Conservation (phyloP, 2,329 filamentous ascomycete species). For the Phialophora macrospora region DNA sequence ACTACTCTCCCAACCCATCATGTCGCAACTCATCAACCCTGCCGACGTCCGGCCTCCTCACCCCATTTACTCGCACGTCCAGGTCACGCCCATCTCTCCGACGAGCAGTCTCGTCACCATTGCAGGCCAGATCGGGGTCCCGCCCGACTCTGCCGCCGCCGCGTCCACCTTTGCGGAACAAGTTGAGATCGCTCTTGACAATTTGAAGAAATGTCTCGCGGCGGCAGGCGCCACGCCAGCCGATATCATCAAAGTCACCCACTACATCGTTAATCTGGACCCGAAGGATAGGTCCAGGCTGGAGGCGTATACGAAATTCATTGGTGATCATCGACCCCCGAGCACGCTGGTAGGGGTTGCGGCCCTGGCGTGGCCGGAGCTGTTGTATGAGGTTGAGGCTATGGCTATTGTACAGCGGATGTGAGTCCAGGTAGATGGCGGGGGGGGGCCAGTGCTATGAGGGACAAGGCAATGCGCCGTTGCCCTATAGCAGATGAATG, state of each 20-base stretch:
- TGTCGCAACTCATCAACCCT: slow-evolving; percentile 30
- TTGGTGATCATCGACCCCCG: slow-evolving; percentile 28
- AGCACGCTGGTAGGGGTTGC: slow-evolving; percentile 31
- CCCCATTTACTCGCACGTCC: slow-evolving; percentile 31
- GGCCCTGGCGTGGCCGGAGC: slow-evolving; percentile 24
- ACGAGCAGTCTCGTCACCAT: slow-evolving; percentile 27
- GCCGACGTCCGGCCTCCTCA: slow-evolving; percentile 21
- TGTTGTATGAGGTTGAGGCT: slow-evolving; percentile 33
- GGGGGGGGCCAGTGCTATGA: background rate
- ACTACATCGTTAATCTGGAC: slow-evolving; percentile 33
- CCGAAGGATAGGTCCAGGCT: slow-evolving; percentile 24
- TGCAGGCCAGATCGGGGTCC: slow-evolving; percentile 31
- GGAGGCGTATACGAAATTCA: slow-evolving; percentile 23
- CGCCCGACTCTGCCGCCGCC: slow-evolving; percentile 5
- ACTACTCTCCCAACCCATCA: background rate
- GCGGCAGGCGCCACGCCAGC: slow-evolving; percentile 27
- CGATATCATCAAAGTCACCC: slow-evolving; percentile 31
- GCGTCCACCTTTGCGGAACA: slow-evolving; percentile 26
- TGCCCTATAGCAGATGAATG: background rate
- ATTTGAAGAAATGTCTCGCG: slow-evolving; percentile 31
- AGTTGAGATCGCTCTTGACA: slow-evolving; percentile 29
- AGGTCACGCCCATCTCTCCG: slow-evolving; percentile 21
- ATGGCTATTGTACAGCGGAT: slow-evolving; percentile 28
- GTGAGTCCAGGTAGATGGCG: slow-evolving; percentile 6
- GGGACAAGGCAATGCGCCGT: background rate